These are phyloP conservation scores for Drechslerella dactyloides DNA, from an alignment of 2,329 filamentous ascomycete genomes.

Conservation along the genomic window DNA sequence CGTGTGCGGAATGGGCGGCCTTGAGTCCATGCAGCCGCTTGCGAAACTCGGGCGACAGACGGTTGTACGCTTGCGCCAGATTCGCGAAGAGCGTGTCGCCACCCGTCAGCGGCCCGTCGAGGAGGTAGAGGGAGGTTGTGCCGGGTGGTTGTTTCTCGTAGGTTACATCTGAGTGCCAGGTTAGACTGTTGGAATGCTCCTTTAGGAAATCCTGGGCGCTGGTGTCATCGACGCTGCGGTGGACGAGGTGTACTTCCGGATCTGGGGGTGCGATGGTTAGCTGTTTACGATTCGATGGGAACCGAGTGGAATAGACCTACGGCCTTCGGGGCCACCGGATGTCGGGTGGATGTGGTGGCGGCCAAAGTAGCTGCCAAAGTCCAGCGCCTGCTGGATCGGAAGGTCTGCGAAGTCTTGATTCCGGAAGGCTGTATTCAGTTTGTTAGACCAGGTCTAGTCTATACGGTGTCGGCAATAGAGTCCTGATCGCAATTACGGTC, in stretches of 20 bases:
- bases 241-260: slow-evolving; percentile 79
- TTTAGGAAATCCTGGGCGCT: slow-evolving; percentile 69
- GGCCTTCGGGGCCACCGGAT: slow-evolving; percentile 74
- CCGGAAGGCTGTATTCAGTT: slow-evolving; percentile 66
- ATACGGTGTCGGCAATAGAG: slow-evolving; percentile 65
- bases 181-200: slow-evolving; percentile 76
- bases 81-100: slow-evolving; percentile 86
- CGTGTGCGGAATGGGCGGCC: slow-evolving; percentile 79
- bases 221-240: slow-evolving; percentile 71
- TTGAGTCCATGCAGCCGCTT: slow-evolving; percentile 79
- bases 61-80: slow-evolving; percentile 78
- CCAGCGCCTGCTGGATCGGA: slow-evolving; percentile 72
- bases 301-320: slow-evolving; percentile 10
- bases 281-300: background rate
- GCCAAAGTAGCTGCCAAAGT: slow-evolving; percentile 77
- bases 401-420: slow-evolving; percentile 75
- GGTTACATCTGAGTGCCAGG: slow-evolving; percentile 87
- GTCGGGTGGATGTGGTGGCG: slow-evolving; percentile 82
- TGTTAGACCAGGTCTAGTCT: no score
- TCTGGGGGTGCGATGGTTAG: slow-evolving; percentile 55
- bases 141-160: slow-evolving; percentile 89
- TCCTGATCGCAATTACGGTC: slow-evolving; percentile 63
- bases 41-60: slow-evolving; percentile 78
- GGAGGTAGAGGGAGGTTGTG: slow-evolving; percentile 84
- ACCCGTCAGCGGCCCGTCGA: slow-evolving; percentile 70